These are phyloP conservation scores for Penicillium cataractarum DNA, from an alignment of 495 filamentous ascomycete species.

Conservation along the genomic window DNA sequence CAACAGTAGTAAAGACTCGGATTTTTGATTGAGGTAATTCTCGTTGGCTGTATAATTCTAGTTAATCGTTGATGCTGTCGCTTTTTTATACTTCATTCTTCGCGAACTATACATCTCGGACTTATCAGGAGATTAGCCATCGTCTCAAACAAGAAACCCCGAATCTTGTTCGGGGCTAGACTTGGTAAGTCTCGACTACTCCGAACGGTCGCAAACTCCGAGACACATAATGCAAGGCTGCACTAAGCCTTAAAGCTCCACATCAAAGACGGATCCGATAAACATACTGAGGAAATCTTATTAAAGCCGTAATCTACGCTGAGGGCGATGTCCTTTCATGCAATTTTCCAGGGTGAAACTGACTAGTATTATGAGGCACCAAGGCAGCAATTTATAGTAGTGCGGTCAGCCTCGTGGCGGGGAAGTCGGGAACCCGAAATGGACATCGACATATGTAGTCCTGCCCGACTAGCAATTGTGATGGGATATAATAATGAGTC, in stretches of 20 bases:
- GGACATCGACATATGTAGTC: background rate
- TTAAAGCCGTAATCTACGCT: background rate
- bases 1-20: background rate
- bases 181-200: background rate
- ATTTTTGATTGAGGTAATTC: background rate
- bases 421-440: conserved; percentile 19
- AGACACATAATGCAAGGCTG: background rate
- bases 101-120: background rate
- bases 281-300: background rate
- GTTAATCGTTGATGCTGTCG: background rate
- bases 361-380: background rate
- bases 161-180: background rate
- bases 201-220: background rate
- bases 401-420: conserved; percentile 18
- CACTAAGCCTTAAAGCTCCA: background rate
- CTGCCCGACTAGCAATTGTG: too few species aligned
- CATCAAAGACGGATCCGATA: background rate
- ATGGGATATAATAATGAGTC: background rate
- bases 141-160: background rate
- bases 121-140: background rate
- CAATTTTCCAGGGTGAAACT: background rate
- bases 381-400: background rate
- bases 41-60: background rate
- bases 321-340: background rate
- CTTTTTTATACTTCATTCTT: background rate